These are phyloP conservation scores for Leccinum colubrinum DNA, from an alignment of 1,284 basidiomycete genomes.

Conservation along the genomic window DNA sequence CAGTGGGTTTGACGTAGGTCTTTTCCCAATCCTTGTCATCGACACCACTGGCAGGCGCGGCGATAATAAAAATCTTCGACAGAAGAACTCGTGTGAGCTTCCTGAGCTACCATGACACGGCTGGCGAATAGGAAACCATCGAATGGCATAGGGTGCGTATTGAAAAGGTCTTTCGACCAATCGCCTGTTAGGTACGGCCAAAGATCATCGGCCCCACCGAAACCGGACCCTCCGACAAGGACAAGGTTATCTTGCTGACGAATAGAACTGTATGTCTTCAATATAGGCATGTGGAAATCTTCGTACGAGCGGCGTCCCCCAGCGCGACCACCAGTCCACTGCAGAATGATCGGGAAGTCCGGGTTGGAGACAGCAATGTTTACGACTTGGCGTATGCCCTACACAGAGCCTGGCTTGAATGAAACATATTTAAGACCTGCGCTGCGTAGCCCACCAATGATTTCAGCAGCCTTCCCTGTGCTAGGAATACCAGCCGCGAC, in stretches of 20 bases:
- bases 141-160: conserved; percentile 95
- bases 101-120: conserved; percentile 98
- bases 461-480: conserved; percentile 92
- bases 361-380: conserved; percentile 95
- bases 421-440: conserved; percentile 93
- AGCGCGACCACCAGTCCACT: conserved; percentile 98
- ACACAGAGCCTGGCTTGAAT: conserved; percentile 97
- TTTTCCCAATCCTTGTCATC: conserved; percentile 92
- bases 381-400: conserved; percentile 95
- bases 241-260: conserved; percentile 87
- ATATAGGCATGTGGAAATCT: conserved; percentile 97
- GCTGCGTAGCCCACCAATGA: conserved; percentile 74
- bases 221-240: conserved; percentile 95
- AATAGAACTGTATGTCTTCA: conserved; percentile 89
- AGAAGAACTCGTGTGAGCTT: conserved; percentile 91
- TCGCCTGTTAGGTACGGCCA: conserved; percentile 98
- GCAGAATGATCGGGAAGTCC: conserved; percentile 94
- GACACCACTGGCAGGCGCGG: conserved; percentile 77
- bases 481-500: conserved; percentile 95
- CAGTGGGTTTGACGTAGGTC: conserved; percentile 92
- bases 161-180: conserved; percentile 84
- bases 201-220: conserved; percentile 92
- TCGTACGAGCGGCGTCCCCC: conserved; percentile 98
- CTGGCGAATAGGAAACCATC: conserved; percentile 96
- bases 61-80: conserved; percentile 96